These are phyloP conservation scores for Akanthomyces muscarius DNA, from an alignment of 2,329 filamentous ascomycete genomes.

Conservation along the genomic window DNA sequence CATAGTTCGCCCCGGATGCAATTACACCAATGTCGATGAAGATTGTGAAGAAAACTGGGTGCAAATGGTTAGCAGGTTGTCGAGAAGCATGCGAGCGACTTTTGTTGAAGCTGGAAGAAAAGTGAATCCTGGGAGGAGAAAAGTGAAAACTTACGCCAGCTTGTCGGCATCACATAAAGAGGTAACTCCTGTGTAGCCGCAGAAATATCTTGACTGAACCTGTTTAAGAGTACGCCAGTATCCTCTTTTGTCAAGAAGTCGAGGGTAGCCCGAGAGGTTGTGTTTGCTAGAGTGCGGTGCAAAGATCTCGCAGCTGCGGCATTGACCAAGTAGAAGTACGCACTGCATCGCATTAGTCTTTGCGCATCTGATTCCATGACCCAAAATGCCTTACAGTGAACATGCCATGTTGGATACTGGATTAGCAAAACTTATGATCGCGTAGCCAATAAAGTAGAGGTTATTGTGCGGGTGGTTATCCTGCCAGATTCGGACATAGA, in stretches of 20 bases:
- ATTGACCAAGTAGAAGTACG: conserved; percentile 3
- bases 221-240: conserved; percentile 37
- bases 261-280: conserved; percentile 33
- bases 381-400: too few relatives aligned
- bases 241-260: conserved; percentile 39
- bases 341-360: not conserved
- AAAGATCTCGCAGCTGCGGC: not conserved
- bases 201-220: conserved; percentile 37
- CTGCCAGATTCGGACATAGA: conserved; percentile 14
- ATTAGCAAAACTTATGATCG: not conserved
- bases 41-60: not conserved
- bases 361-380: too few relatives aligned
- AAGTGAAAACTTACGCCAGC: not conserved
- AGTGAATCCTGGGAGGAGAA: too few relatives aligned
- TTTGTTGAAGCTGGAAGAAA: too few relatives aligned
- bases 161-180: conserved; percentile 28
- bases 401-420: not conserved
- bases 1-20: conserved; percentile 36
- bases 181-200: conserved; percentile 25
- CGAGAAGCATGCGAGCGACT: too few relatives aligned
- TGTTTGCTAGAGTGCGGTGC: not conserved
- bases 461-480: not conserved
- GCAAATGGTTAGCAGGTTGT: too few relatives aligned
- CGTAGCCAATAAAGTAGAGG: conserved; percentile 1
- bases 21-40: conserved; percentile 27